Base-by-base conservation (phyloP, 257 asterid species). In the Solanum tarapatanum region DNA sequence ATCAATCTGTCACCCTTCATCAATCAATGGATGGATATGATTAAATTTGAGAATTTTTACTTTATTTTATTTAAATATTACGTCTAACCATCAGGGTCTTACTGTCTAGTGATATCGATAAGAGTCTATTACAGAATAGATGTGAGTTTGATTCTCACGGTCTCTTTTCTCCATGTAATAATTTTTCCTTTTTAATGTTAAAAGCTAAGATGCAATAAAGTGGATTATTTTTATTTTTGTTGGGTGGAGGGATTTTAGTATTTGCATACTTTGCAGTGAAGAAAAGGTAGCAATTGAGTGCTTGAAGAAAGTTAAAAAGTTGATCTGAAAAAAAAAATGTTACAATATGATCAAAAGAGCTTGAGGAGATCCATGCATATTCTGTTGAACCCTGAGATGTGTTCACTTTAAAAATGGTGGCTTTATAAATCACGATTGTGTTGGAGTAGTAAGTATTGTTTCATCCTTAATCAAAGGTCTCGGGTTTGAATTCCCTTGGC, bases 11-110 rank as follows among this genome's bases (percentile, higher is more conserved):
- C 95, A 92, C 88, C 98, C 96, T 76, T 86, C 98, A 70, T 91
- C 98, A 43, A 91, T 96, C 90, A 92, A 93, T 86, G 97, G 97
- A 90, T 96, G 98, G 98, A 92, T 94, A 86, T 96, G 97, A 96
- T 89, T 17, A 60, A 60, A 43, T 2, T 24, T 32, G 37, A 41
- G 14, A 32, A 64, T 66, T 86, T 48, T 28, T 3, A 10, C 3
- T 80, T 43, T 39, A 24, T 30, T 6, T 26, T 1, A 80, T 80
- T 77, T 77, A 45, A 9, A 80, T 80, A 45, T 28, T 21, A 2
- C 2, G 6, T 45, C 64, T 80, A 80, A 45, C 41, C 6, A 75
- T 0, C 7, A 11, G 2, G 19, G 16, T 51, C 6, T 80, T 26
- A 16, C 6, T 2, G 19, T 80, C 11, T 28, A 45, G 39, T 48